Evolutionary conservation across 139 green algal genomes (phyloP), one percentile per base, ranked within the genome.

Genomic region (Nannochloris sp.): DNA sequence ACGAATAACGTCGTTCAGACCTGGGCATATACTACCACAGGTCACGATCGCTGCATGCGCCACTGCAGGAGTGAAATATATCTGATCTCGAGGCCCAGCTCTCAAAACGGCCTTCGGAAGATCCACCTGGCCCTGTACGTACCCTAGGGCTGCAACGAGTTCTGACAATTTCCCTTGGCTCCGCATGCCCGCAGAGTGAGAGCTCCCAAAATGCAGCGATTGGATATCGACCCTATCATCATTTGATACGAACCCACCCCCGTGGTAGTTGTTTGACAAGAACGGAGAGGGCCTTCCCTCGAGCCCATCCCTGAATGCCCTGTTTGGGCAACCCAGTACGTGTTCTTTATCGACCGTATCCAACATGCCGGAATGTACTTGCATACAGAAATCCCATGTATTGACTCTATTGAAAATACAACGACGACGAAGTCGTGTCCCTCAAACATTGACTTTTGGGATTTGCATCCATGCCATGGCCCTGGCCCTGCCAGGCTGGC

Each of bases 1-100:
- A 59, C 77, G 80, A 29, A 98, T 82, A 6, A 99, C 92, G 25
- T 96, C 91, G 71, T 99, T 99, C 12, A 98, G 80, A 5, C 93
- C 93, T 0, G 93, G 93, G 75, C 93, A 99, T 61, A 99, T 78
- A 11, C 92, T 93, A 5, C 93, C 93, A 66, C 91, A 97, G 0
- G 92, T 99, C 36, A 97, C 89, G 45, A 99, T 76, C 17, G 76
- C 79, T 3, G 66, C 69, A 37, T 79, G 65, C 12, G 88, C 80
- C 53, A 89, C 71, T 4, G 62, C 33, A 14, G 92, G 88, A 43
- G 94, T 81, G 55, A 89, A 82, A 69, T 90, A 98, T 59, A 96
- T 91, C 4, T 62, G 83, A 49, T 64, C 51, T 10, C 70, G 64
- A 2, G 63, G 56, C 5, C 70, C 70, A 2, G 59, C 26, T 12